Conservation (phyloP, 257 asterid genomes). For the Solanum corneliomulleri region DNA sequence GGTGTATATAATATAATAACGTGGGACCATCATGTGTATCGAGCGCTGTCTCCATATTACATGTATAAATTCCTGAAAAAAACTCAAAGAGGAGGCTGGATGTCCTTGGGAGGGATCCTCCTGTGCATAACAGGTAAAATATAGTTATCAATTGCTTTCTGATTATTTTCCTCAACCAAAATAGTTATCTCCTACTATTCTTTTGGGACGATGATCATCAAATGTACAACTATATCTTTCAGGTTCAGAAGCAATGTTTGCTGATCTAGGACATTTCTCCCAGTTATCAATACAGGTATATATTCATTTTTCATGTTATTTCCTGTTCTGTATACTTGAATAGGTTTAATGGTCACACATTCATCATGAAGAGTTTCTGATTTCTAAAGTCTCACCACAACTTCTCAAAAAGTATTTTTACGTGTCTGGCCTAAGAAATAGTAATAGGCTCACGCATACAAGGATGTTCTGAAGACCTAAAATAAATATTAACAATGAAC, state of each 20-base stretch:
- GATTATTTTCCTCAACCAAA: neutral
- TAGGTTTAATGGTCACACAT: neutral
- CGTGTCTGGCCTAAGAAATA: neutral
- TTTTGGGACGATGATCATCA: neutral
- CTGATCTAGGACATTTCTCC: slow-evolving; percentile 94
- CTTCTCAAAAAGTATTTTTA: neutral
- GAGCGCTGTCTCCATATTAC: slow-evolving; percentile 79
- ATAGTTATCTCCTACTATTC: neutral
- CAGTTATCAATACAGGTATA: slow-evolving; percentile 79
- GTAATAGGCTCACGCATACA: neutral
- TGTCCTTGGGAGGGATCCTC: slow-evolving; percentile 89
- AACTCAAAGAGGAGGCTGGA: slow-evolving; percentile 78
- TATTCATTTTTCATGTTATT: neutral
- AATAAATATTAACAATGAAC: neutral
- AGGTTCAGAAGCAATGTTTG: slow-evolving; percentile 99
- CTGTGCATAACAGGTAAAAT: slow-evolving; percentile 75
- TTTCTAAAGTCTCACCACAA: neutral
- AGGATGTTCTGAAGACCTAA: neutral
- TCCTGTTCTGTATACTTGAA: neutral
- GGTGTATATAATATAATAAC: slow-evolving; percentile 68
- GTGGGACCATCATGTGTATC: slow-evolving; percentile 80
- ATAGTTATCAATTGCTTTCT: neutral
- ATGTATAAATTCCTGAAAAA: slow-evolving; percentile 83
- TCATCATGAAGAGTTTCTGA: neutral
- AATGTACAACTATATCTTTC: slow-evolving; percentile 7